Conservation (phyloP, 805 yeast genomes). For the Saccharomycopsis sp. region DNA sequence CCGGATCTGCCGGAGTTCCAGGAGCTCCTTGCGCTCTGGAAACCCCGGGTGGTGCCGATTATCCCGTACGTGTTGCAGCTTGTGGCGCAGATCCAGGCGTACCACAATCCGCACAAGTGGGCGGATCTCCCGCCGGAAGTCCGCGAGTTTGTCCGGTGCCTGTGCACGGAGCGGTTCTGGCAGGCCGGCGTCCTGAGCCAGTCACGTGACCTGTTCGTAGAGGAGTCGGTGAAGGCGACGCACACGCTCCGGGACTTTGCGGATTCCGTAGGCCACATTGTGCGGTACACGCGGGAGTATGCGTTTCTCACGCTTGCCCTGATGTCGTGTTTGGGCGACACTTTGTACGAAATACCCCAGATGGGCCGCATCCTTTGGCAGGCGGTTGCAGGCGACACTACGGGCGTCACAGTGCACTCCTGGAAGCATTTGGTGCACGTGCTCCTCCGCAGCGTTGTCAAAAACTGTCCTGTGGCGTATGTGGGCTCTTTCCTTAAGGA, state of each 20-base stretch:
- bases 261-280: conserved; percentile 93
- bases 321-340: conserved; percentile 81
- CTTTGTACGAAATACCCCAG: conserved; percentile 79
- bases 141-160: conserved; percentile 82
- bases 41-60: conserved; percentile 86
- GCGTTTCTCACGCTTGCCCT: conserved; percentile 87
- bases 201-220: conserved; percentile 88
- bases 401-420: conserved; percentile 87
- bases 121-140: conserved; percentile 78
- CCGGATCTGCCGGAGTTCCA: conserved; percentile 72
- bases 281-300: conserved; percentile 92
- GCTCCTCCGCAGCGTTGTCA: conserved; percentile 77
- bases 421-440: conserved; percentile 96
- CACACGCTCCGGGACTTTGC: conserved; percentile 94
- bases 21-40: conserved; percentile 70
- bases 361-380: conserved; percentile 72
- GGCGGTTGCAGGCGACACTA: conserved; percentile 77
- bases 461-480: conserved; percentile 75
- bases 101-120: conserved; percentile 94
- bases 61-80: conserved; percentile 85
- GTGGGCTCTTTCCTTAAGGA: conserved; percentile 66
- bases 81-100: conserved; percentile 85
- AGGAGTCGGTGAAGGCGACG: conserved; percentile 90
- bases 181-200: conserved; percentile 96
- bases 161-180: conserved; percentile 94